Conservation (phyloP, 2,329 filamentous ascomycete species). For the Aspergillus ibericus region DNA sequence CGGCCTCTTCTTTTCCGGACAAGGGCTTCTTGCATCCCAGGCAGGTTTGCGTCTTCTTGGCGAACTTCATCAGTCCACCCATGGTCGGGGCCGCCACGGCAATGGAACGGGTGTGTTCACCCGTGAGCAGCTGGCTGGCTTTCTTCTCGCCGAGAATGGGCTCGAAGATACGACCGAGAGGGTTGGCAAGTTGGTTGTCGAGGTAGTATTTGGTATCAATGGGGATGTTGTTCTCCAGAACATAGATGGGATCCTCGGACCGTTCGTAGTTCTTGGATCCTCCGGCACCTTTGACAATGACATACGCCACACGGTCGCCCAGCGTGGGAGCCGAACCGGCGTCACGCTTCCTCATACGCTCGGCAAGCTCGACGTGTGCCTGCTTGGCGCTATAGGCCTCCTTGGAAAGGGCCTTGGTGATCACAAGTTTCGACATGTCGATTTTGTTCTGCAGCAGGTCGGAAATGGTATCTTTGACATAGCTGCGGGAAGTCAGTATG, state of each 20-base stretch:
- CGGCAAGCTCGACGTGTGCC: conserved; percentile 91
- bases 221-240: conserved; percentile 94
- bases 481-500: conserved; percentile 58
- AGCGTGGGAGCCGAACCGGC: conserved; percentile 88
- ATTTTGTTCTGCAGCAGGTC: conserved; percentile 95
- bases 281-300: conserved; percentile 88
- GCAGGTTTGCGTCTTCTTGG: conserved; percentile 96
- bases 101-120: conserved; percentile 93
- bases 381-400: conserved; percentile 87
- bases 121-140: conserved; percentile 79
- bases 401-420: conserved; percentile 95
- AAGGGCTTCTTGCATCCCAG: conserved; percentile 99
- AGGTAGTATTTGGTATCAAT: conserved; percentile 99
- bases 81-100: conserved; percentile 87
- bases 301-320: conserved; percentile 95
- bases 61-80: conserved; percentile 96
- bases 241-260: conserved; percentile 94
- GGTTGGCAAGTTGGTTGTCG: conserved; percentile 96
- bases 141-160: conserved; percentile 94
- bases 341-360: conserved; percentile 96
- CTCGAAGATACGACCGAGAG: conserved; percentile 92
- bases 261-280: conserved; percentile 96
- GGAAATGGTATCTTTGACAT: conserved; percentile 94
- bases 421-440: conserved; percentile 98
- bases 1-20: conserved; percentile 72